These are phyloP conservation scores for Calocera cornea DNA, from an alignment of 768 basidiomycete species.

Conservation along the genomic window DNA sequence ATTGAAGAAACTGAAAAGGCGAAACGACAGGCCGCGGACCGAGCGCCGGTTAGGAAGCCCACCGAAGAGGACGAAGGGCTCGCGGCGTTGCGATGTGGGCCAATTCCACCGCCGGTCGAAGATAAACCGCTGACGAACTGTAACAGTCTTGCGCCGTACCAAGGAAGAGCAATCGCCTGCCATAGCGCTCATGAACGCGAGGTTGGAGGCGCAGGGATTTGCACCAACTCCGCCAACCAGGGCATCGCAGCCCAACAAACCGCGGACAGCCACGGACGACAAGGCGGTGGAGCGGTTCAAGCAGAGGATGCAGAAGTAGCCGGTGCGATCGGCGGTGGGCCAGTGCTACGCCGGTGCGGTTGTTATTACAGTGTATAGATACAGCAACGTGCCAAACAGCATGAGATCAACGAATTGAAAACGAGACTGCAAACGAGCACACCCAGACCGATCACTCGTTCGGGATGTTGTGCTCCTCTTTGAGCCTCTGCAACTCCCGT, in stretches of 20 bases:
- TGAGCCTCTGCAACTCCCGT: conserved; percentile 74
- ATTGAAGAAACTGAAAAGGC: conserved; percentile 98
- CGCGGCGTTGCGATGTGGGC: conserved; percentile 74
- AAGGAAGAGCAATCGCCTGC: conserved; percentile 73
- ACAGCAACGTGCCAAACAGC: neutral
- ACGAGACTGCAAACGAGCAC: neutral
- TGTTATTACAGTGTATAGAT: conserved; percentile 4
- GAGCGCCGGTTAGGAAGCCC: conserved; percentile 38
- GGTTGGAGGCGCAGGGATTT: conserved; percentile 66
- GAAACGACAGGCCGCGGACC: conserved; percentile 71
- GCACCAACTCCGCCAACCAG: conserved; percentile 6
- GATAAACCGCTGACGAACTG: too few relatives aligned
- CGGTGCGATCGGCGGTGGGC: neutral
- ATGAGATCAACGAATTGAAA: neutral
- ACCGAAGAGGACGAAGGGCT: conserved; percentile 69
- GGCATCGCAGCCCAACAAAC: conserved; percentile 24
- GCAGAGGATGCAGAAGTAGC: conserved; percentile 54
- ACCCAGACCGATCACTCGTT: neutral
- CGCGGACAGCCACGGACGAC: conserved; percentile 71
- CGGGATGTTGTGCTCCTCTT: conserved; percentile 66
- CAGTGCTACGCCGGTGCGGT: neutral
- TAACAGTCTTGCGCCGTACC: conserved; percentile 80
- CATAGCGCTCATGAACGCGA: conserved; percentile 73
- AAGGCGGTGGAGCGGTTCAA: conserved; percentile 96
- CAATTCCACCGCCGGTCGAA: conserved; percentile 6